Evolutionary conservation across 148 eudicot genomes (phyloP).

Genomic region (Simmondsia chinensis): DNA sequence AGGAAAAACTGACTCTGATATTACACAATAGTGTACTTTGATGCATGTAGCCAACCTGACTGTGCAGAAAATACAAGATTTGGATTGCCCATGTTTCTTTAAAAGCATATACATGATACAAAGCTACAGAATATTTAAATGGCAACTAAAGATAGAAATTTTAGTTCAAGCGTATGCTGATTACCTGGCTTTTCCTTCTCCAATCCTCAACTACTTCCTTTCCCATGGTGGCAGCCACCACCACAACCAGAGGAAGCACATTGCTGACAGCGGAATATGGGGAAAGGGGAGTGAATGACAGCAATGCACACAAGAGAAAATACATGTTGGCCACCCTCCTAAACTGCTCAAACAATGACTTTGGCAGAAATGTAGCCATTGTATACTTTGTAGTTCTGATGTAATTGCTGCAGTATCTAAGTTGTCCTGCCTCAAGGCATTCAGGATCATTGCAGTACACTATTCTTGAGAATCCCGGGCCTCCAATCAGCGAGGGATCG

Average conservation of each 20-base stretch:
- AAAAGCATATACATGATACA: too few relatives aligned
- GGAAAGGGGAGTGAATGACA: slow-evolving; percentile 49
- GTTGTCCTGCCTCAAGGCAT: slow-evolving; percentile 22
- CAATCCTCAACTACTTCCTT: slow-evolving; percentile 68
- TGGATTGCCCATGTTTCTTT: too few relatives aligned
- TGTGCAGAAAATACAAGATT: too few relatives aligned
- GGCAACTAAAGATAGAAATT: too few relatives aligned
- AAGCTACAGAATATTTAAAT: too few relatives aligned
- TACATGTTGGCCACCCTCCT: slow-evolving; percentile 68
- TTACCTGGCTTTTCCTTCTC: slow-evolving; percentile 40
- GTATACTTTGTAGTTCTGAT: slow-evolving; percentile 55
- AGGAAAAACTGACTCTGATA: too few relatives aligned
- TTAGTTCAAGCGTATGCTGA: neutral
- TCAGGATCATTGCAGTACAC: slow-evolving; percentile 54
- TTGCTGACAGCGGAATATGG: slow-evolving; percentile 52
- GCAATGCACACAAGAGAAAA: slow-evolving; percentile 44
- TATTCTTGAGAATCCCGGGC: slow-evolving; percentile 44
- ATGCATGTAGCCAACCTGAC: too few relatives aligned
- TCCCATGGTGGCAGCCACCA: slow-evolving; percentile 53
- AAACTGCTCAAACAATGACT: slow-evolving; percentile 73
- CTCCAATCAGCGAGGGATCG: slow-evolving; percentile 28
- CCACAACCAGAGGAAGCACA: slow-evolving; percentile 52
- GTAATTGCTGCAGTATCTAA: slow-evolving; percentile 33
- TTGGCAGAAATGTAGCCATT: slow-evolving; percentile 46
- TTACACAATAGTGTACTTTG: too few relatives aligned